Percentiles rank a stretch among this genome's conserved stretches.
Conservation (phyloP, 2,329 filamentous ascomycete species). For the Xylaria sp. region DNA sequence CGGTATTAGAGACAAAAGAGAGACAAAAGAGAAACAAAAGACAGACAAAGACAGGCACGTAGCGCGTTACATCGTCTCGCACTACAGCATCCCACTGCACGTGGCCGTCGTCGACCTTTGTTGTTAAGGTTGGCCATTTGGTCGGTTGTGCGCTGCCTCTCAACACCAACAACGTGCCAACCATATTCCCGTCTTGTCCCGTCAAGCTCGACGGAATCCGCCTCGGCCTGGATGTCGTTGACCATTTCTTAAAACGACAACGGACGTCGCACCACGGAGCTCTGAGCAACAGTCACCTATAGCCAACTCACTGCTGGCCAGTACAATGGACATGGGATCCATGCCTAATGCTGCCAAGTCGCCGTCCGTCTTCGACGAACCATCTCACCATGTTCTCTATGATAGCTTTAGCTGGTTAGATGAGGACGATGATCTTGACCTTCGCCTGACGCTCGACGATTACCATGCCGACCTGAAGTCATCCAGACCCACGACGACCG, state of each 20-base stretch:
- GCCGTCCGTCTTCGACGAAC: slow-evolving; percentile 41
- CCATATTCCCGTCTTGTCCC: slow-evolving; percentile 54
- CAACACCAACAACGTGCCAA: slow-evolving; percentile 50
- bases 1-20: slow-evolving; percentile 14
- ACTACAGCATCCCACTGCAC: slow-evolving; percentile 4
- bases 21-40: slow-evolving; percentile 18
- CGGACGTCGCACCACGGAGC: slow-evolving; percentile 51
- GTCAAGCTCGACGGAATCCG: not conserved
- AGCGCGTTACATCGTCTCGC: slow-evolving; percentile 1
- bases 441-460: slow-evolving; percentile 74
- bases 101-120: slow-evolving; percentile 12
- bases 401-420: slow-evolving; percentile 81
- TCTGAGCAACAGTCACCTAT: slow-evolving; percentile 36
- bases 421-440: slow-evolving; percentile 76
- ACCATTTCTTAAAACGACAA: slow-evolving; percentile 63
- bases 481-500: slow-evolving; percentile 57
- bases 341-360: slow-evolving; percentile 43
- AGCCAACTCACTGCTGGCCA: not conserved
- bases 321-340: slow-evolving; percentile 46
- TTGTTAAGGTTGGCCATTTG: slow-evolving; percentile 3
- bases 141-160: slow-evolving; percentile 46
- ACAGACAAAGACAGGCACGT: slow-evolving; percentile 20
- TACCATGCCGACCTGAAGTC: slow-evolving; percentile 73
- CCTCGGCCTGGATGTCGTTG: slow-evolving; percentile 57
- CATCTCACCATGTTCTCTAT: slow-evolving; percentile 66